Evolutionary conservation across 352 stramenopile species (phyloP), one percentile per base, ranked within the genome.

Genomic region (Phytophthora constricta): DNA sequence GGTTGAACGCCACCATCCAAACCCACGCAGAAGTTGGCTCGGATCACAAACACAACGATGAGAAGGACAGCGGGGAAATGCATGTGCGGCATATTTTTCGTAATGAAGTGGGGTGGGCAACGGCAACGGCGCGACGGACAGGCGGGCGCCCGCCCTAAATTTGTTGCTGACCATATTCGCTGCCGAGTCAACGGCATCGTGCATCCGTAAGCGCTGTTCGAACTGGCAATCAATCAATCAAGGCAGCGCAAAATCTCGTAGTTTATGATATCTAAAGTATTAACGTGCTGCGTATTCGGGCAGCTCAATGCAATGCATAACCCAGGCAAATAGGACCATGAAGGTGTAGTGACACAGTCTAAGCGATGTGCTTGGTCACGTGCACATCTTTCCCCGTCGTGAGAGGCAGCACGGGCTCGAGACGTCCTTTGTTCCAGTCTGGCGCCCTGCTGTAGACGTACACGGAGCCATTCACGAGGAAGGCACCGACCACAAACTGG

Each of bases 381-480:
- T 70, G 72, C 1, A 37, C 25, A 20, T 65, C 43, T 27, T 70
- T 67, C 28, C 19, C 39, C 26, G 22, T 20, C 10, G 41, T 60
- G 8, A 69, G 39, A 50, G 69, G 69, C 46, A 78, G 23, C 10
- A 74, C 56, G 31, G 63, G 56, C 17, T 68, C 51, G 17, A 63
- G 43, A 19, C 68, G 50, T 28, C 43, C 41, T 47, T 72, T 71
- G 27, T 34, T 37, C 70, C 80, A 88, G 26, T 75, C 58, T 0
- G 83, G 81, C 8, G 84, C 82, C 41, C 77, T 90, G 47, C 85
- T 80, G 61, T 94, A 96, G 2, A 82, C 66, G 63, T 93, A 96
- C 25, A 94, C 87, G 11, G 87, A 92, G 5, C 70, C 68, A 64
- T 94, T 93, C n/a, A 96, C 87, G 22, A 96, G 76, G 42, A 90